These are phyloP conservation scores for Ustilago xerochloae DNA, from an alignment of 1,284 basidiomycete genomes.

Conservation along the genomic window DNA sequence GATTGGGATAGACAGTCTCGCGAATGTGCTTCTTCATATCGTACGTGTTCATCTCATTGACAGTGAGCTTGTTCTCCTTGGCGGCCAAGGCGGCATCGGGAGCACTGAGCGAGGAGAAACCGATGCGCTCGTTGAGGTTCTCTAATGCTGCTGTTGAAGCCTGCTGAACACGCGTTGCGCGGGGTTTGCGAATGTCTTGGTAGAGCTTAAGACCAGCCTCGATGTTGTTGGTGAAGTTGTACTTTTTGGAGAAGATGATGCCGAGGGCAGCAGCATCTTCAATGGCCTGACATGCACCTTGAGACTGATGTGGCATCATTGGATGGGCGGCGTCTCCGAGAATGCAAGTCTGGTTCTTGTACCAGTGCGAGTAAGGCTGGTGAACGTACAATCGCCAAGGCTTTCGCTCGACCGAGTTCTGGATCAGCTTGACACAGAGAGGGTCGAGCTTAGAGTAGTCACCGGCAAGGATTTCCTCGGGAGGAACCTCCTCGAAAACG, in stretches of 20 bases:
- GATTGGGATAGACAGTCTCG: conserved; percentile 23
- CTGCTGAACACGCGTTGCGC: conserved; percentile 69
- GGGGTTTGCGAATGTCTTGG: conserved; percentile 68
- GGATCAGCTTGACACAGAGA: conserved; percentile 64
- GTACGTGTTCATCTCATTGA: conserved; percentile 56
- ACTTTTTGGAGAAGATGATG: conserved; percentile 37
- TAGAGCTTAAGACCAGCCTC: conserved; percentile 66
- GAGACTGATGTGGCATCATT: conserved; percentile 52
- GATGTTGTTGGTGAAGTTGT: conserved; percentile 62
- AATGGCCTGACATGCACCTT: conserved; percentile 49
- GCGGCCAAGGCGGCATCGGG: conserved; percentile 66
- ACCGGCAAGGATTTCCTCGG: conserved; percentile 67
- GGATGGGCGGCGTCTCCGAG: conserved; percentile 64
- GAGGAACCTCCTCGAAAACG: conserved; percentile 64
- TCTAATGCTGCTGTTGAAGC: conserved; percentile 67
- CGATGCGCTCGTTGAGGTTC: conserved; percentile 69
- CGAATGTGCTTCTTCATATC: conserved; percentile 49
- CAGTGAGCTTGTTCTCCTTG: conserved; percentile 67
- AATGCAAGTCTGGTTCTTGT: conserved; percentile 63
- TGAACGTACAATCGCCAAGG: conserved; percentile 70
- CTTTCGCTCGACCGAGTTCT: conserved; percentile 58
- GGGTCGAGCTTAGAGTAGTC: conserved; percentile 67
- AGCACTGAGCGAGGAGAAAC: conserved; percentile 67
- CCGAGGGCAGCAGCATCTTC: conserved; percentile 49
- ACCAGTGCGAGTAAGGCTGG: conserved; percentile 66